These are phyloP conservation scores for Rubia occidens DNA, from an alignment of 305 asterid species.

Conservation along the genomic window DNA sequence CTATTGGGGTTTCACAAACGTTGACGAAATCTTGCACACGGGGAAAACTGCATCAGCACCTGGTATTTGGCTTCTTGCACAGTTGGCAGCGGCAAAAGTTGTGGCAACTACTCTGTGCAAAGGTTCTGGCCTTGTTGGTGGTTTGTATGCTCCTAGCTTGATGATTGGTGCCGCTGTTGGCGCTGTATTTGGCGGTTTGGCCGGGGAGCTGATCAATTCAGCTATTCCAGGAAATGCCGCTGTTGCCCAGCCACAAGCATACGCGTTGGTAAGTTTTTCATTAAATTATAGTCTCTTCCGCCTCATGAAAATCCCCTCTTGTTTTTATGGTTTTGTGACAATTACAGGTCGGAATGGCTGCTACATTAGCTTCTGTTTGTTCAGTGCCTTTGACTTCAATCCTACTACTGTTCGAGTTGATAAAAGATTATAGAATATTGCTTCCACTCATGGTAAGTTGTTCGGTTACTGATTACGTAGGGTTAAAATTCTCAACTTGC, in stretches of 20 bases:
- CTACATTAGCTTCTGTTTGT: constrained; percentile 89
- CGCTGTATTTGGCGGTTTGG: constrained; percentile 89
- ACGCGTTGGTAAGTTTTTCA: constrained; percentile 63
- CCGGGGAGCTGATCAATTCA: constrained; percentile 80
- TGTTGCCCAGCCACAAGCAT: constrained; percentile 95
- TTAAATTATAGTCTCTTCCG: constrained; percentile 11
- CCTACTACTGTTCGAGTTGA: constrained; percentile 86
- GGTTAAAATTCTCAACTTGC: background rate
- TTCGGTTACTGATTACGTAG: background rate
- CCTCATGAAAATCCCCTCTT: constrained; percentile 15
- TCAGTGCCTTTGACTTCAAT: constrained; percentile 97
- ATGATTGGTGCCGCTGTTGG: constrained; percentile 99
- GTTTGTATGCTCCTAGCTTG: constrained; percentile 90
- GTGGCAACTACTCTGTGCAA: constrained; percentile 87
- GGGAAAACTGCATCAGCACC: constrained; percentile 99
- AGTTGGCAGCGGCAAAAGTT: constrained; percentile 81
- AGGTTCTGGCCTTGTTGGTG: constrained; percentile 97
- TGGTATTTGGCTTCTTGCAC: constrained; percentile 90
- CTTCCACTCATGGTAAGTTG: constrained; percentile 83
- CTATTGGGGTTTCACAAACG: constrained; percentile 96
- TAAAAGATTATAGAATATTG: constrained; percentile 88
- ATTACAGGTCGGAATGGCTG: constrained; percentile 97
- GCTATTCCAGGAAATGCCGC: constrained; percentile 97
- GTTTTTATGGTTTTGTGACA: constrained; percentile 13
- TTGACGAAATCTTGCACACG: constrained; percentile 87